Evolutionary conservation across 2,329 filamentous ascomycete species (phyloP), one percentile per base, ranked within the genome.

Genomic region (Periglandula ipomoeae): DNA sequence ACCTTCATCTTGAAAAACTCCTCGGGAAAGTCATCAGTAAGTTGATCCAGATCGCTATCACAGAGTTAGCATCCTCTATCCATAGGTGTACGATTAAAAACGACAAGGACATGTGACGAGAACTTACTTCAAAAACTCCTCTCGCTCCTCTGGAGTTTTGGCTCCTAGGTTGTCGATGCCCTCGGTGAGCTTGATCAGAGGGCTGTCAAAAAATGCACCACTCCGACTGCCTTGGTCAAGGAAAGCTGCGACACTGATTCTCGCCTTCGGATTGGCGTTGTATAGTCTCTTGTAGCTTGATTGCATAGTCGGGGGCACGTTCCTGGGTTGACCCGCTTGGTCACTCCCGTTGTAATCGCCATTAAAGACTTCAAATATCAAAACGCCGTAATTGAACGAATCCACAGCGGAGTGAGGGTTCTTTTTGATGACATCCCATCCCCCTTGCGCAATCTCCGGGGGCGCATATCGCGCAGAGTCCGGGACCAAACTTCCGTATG

Each of bases 1-100:
- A 98, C 82, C 61, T 97, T 98, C 77, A 95, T 87, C 63, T 94
- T 95, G 74, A 97, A 95, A 65, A 95, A 98, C 51, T 97, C 93
- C 61, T 96, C 91, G 0, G 93, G 93, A 53, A 97, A 96, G 65
- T 98, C 90, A 56, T 96, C 89, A 0, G 89, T 85, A 5, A 96
- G 76, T 51, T 86, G 77, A 56, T 95, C 89, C 5, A 98, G 78
- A 59, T 95, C 88, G 48, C 74, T 76, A 38, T 41, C 11, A 56
- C 73, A 13, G 4, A 2, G 6, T 77, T 30, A 50, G 53, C 57
- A 43, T 41, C 22, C 13, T 10, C 15, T 15, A 11, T 15, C 13
- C 1, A 9, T 24, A 11, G 17, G 11, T 10, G n/a, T 5, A 34
- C 11, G 22, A 70, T 61, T 53, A 52, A 52, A 8, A 8, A 13